A percentile compares a stretch with the other conserved stretches of the same genome.
Conservation (phyloP, 495 filamentous ascomycete species). For the Trichoderma asperelloides region DNA sequence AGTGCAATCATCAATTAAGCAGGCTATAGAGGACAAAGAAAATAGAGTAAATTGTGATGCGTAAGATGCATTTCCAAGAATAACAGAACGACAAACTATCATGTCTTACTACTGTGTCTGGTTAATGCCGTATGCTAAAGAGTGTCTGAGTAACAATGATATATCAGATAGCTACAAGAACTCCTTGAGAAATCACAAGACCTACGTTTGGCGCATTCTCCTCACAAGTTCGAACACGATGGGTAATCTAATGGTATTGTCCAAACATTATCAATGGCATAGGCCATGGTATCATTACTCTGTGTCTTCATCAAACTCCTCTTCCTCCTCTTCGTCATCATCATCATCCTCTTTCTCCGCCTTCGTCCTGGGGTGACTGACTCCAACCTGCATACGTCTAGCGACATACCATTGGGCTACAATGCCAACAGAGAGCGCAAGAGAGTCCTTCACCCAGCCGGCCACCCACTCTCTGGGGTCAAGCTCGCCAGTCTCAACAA, state of each 20-base stretch:
- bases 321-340: conserved; percentile 47
- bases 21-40: too few relatives aligned
- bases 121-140: too few relatives aligned
- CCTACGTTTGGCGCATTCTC: not conserved
- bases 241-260: not conserved
- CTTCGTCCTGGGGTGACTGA: conserved; percentile 73
- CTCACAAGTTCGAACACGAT: not conserved
- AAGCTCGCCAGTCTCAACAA: conserved; percentile 79
- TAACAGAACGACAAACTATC: too few relatives aligned
- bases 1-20: not conserved
- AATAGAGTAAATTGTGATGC: too few relatives aligned
- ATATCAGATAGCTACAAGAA: too few relatives aligned
- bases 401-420: conserved; percentile 97
- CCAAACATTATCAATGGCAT: not conserved
- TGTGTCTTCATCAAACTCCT: not conserved
- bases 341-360: conserved; percentile 59
- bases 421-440: conserved; percentile 70
- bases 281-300: not conserved
- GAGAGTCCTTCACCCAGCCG: conserved; percentile 89
- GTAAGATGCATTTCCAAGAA: too few relatives aligned
- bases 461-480: conserved; percentile 95
- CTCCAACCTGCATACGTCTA: conserved; percentile 82
- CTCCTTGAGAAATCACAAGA: too few relatives aligned
- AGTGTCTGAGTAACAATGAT: too few relatives aligned
- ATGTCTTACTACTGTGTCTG: too few relatives aligned